Evolutionary conservation across 2,329 filamentous ascomycete species (phyloP), one percentile per base, ranked within the genome.

Genomic region (Trichoderma arundinaceum): DNA sequence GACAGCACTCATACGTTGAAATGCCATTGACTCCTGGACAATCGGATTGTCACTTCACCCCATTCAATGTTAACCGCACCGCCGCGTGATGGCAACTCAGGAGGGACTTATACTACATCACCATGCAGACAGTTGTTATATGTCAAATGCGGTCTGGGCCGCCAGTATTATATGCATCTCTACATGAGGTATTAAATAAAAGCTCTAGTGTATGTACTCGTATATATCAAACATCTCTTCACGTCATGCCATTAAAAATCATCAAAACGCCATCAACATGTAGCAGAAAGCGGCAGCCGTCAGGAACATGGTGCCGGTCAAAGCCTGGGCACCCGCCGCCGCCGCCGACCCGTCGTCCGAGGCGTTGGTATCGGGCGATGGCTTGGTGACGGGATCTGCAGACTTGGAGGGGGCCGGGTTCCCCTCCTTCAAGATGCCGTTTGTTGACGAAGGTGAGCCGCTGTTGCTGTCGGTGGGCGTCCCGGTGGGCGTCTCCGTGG

Each of bases 231-330:
- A 35, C 22, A 46, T 64, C 41, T 64, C 61, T 61, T 41, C 35
- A 52, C 38, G 46, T 64, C 52, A 57, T 64, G 35, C 44, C n/a
- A 49, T 17, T 56, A 12, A 44, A 64, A 56, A 64, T 49, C 43
- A 56, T 57, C 52, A 64, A 57, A 57, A 39, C 32, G 46, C 57
- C 3, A 66, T 17, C 57, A 63, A 48, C 35, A 57, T 66, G 48
- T 59, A 54, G 49, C 51, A 46, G 35, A 48, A 58, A n/a, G 44
- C 39, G 5, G 52, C 58, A 8, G 41, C 59, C 1, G 60, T 33
- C 53, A 66, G 4, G 32, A 58, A 8, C n/a, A 64, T 12, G 6
- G 38, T 60, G 22, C 53, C 41, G 7, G 39, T 56, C 39, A 66
- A 32, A 17, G 59, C 52, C 32, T 49, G 33, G 5, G 52, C 48